A percentile compares a stretch with the other conserved stretches of the same genome.
Evolutionary conservation across 148 eudicot genomes (phyloP).

Genomic region (Rhododendron vialii): DNA sequence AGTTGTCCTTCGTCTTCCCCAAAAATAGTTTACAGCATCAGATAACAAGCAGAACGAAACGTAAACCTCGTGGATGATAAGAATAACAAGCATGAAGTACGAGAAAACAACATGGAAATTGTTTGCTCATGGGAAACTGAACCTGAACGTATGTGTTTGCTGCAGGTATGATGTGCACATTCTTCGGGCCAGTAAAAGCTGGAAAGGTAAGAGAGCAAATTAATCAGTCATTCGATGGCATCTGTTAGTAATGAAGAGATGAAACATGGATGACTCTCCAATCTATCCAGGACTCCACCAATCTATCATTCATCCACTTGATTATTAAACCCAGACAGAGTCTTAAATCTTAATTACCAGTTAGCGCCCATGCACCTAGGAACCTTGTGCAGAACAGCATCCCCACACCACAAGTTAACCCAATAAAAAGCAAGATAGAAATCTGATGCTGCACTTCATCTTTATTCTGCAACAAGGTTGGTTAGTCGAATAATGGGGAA

Average conservation of each 20-base stretch:
- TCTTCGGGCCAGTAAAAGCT: slow-evolving; percentile 84
- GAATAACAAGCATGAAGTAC: background rate
- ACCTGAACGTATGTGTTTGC: slow-evolving; percentile 92
- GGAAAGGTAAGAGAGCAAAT: slow-evolving; percentile 21
- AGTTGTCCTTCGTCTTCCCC: background rate
- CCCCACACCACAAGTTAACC: slow-evolving; percentile 60
- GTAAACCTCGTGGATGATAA: background rate
- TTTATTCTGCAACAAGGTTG: slow-evolving; percentile 58
- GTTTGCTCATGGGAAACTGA: slow-evolving; percentile 4
- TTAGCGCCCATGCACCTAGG: slow-evolving; percentile 61
- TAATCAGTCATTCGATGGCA: slow-evolving; percentile 8
- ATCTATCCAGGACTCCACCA: slow-evolving; percentile 19
- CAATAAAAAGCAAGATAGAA: slow-evolving; percentile 69
- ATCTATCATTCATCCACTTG: background rate
- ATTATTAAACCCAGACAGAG: slow-evolving; percentile 6
- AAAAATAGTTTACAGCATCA: background rate
- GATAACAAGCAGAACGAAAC: background rate
- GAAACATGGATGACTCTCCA: background rate
- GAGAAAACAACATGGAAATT: background rate
- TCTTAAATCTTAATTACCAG: slow-evolving; percentile 43
- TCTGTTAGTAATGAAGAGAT: slow-evolving; percentile 3
- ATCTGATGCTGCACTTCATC: slow-evolving; percentile 84
- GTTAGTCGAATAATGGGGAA: background rate
- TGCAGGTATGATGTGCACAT: slow-evolving; percentile 68
- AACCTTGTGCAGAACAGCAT: slow-evolving; percentile 71